Conservation (phyloP, 192 early-diverging fungal species). For the Oehlia diaphana region DNA sequence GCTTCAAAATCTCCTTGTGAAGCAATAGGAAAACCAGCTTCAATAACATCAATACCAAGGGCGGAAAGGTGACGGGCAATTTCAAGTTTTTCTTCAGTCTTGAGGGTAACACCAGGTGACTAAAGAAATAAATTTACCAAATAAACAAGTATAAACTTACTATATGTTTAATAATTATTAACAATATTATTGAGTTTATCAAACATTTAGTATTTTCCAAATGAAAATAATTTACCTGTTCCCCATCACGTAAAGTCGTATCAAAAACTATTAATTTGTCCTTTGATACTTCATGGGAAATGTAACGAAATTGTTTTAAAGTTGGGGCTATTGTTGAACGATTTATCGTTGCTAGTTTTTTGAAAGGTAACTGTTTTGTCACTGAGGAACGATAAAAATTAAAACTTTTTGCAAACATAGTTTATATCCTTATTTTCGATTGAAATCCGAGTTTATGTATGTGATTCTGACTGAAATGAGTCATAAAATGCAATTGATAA, state of each 20-base stretch:
- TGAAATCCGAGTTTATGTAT: too few relatives aligned
- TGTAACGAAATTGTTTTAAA: background rate
- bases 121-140: slow-evolving; percentile 32
- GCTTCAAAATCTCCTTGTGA: slow-evolving; percentile 95
- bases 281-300: slow-evolving; percentile 36
- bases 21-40: slow-evolving; percentile 95
- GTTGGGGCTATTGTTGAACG: background rate
- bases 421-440: background rate
- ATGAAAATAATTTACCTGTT: slow-evolving; percentile 64
- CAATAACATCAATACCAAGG: slow-evolving; percentile 93
- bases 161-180: too few relatives aligned
- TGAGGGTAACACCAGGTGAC: slow-evolving; percentile 96
- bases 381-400: background rate
- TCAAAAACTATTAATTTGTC: slow-evolving; percentile 92
- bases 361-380: background rate
- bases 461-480: too few relatives aligned
- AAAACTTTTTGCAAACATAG: slow-evolving; percentile 2
- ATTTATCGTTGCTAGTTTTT: background rate
- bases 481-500: too few relatives aligned
- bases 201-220: background rate
- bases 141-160: too few relatives aligned
- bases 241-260: slow-evolving; percentile 95
- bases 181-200: too few relatives aligned
- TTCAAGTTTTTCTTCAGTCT: slow-evolving; percentile 89
- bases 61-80: slow-evolving; percentile 92